Percentiles rank a stretch among this genome's conserved stretches.
phyloP scores from a whole-genome alignment of 208 protist genomes.

The Kentomonas sorsogonicus region DNA sequence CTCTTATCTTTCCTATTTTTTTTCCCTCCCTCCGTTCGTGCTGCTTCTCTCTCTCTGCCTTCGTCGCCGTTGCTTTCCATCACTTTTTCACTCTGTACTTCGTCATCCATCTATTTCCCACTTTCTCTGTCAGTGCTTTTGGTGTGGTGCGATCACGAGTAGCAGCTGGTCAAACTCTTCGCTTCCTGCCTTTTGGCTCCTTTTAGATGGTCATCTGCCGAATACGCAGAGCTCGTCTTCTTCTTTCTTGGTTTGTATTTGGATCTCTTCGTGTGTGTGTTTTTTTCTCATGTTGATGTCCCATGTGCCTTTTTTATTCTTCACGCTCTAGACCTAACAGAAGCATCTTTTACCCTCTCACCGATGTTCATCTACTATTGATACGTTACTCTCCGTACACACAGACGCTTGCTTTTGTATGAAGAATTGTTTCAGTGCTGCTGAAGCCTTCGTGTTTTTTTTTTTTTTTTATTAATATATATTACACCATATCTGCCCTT shows the following conservation, averaged over 20 bases:
- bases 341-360: too few species aligned
- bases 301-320: constrained; percentile 3
- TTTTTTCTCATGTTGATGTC: constrained; percentile 14
- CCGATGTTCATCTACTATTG: too few species aligned
- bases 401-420: too few species aligned
- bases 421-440: too few species aligned
- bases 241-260: constrained; percentile 10
- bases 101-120: constrained; percentile 3
- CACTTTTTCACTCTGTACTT: neutral
- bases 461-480: too few species aligned
- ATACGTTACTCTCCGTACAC: too few species aligned
- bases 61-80: neutral
- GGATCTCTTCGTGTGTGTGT: constrained; percentile 8
- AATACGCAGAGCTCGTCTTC: constrained; percentile 1
- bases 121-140: neutral
- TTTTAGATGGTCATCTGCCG: neutral
- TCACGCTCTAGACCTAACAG: neutral
- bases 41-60: too few species aligned
- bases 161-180: too few species aligned
- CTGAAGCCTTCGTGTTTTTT: constrained; percentile 3
- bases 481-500: neutral
- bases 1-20: constrained; percentile 1
- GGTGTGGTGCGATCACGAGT: too few species aligned
- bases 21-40: too few species aligned
- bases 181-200: neutral